Conservation (phyloP, 116 monocot species). For the Cymodocea nodosa region DNA sequence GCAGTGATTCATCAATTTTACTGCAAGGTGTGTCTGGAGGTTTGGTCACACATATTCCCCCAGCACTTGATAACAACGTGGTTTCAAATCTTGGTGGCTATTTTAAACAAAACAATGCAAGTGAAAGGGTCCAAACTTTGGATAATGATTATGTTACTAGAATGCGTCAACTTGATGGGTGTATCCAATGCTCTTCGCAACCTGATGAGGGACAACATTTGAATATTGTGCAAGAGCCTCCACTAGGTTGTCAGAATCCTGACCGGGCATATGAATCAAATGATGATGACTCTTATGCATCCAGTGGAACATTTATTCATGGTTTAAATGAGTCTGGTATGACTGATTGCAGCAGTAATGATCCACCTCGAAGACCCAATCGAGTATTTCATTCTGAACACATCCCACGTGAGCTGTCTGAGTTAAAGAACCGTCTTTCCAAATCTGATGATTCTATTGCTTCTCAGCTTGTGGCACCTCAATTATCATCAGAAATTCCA, state of each 20-base stretch:
- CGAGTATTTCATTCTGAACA: constrained; percentile 80
- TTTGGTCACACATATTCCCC: constrained; percentile 10
- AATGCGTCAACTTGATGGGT: constrained; percentile 16
- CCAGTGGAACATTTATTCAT: constrained; percentile 15
- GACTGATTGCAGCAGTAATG: constrained; percentile 26
- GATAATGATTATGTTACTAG: constrained; percentile 14
- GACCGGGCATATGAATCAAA: constrained; percentile 4
- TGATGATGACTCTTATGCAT: constrained; percentile 7
- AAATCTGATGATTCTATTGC: constrained; percentile 90
- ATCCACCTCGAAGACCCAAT: constrained; percentile 31
- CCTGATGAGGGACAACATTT: neutral
- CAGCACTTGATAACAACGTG: constrained; percentile 12
- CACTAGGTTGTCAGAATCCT: neutral
- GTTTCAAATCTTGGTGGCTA: constrained; percentile 8
- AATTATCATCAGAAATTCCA: constrained; percentile 31
- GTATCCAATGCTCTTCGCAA: constrained; percentile 6
- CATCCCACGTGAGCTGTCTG: constrained; percentile 65
- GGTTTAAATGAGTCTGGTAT: constrained; percentile 25
- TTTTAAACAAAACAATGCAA: constrained; percentile 16
- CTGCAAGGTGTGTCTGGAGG: constrained; percentile 16
- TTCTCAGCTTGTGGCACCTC: constrained; percentile 51
- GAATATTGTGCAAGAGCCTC: neutral
- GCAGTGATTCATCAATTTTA: constrained; percentile 8
- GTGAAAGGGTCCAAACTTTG: constrained; percentile 5
- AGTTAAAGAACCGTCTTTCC: constrained; percentile 51